These are phyloP conservation scores for Ophiostoma piceae DNA, from an alignment of 2,329 filamentous ascomycete species.

Conservation along the genomic window DNA sequence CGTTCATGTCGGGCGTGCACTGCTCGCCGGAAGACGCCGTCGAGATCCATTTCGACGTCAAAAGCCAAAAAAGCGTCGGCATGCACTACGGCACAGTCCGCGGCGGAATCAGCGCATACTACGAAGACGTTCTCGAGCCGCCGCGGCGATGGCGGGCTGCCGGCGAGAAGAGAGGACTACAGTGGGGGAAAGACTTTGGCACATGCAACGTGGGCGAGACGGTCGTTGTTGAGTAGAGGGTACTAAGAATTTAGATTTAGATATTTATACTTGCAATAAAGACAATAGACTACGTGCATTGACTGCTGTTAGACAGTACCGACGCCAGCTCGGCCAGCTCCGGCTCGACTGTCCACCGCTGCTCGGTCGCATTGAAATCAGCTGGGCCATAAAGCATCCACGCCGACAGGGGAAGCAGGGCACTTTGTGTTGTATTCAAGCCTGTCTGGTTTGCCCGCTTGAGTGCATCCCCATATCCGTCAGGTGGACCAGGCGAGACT, in stretches of 20 bases:
- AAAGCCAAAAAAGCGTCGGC: constrained; percentile 71
- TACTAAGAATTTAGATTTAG: not conserved
- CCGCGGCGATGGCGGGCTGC: constrained; percentile 34
- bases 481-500: not conserved
- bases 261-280: not conserved
- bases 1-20: constrained; percentile 73
- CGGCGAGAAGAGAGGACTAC: not conserved
- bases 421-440: not conserved
- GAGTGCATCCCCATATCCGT: not conserved
- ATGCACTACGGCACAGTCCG: constrained; percentile 77
- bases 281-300: not conserved
- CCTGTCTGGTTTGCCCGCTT: not conserved
- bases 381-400: not conserved
- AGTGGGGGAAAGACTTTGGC: not conserved
- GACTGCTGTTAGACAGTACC: not conserved
- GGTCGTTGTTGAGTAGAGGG: not conserved
- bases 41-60: constrained; percentile 80
- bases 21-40: constrained; percentile 81
- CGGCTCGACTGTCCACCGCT: not conserved
- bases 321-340: not conserved
- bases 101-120: constrained; percentile 23
- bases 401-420: not conserved
- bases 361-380: not conserved
- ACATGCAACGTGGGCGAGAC: not conserved
- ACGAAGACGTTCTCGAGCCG: constrained; percentile 62